Evolutionary conservation across 805 yeast genomes (phyloP), one percentile per base, ranked within the genome.

Genomic region (Debaryomyces prosopidis): DNA sequence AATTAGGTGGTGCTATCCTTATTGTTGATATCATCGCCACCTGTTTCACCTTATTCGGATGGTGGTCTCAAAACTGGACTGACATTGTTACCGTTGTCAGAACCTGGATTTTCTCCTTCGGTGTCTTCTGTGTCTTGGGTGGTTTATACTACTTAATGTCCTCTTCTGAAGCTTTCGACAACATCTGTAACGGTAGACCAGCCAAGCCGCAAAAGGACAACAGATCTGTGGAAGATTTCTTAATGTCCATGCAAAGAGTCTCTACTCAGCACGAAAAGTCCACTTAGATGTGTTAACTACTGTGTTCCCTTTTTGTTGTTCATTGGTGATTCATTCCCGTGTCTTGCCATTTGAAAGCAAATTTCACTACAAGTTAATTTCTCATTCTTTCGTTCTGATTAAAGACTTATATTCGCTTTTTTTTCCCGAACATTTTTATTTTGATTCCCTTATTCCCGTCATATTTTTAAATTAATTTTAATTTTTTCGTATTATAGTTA

Each of bases 41-140:
- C 53, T 80, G 87, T 82, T 90, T 89, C 84, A 77, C 89, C 63
- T 73, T 89, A 66, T 90, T 89, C 84, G 97, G 97, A 62, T 90
- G 96, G 96, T 89, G 95, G 92, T 86, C 95, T 57, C 96, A 88
- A 75, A 90, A 90, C 84, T 89, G 94, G 90, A 90, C 92, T 70
- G 96, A 92, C 76, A 85, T 90, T 59, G 96, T 90, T 60, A 84
- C 97, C 47, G 95, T 90, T 68, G 91, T 85, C 70, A 86, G 96
- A 81, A 82, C 87, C 74, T 90, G 94, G 94, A 75, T 90, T 68
- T 89, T 88, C 89, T 89, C 97, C 52, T 86, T 90, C 79, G 97
- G 97, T 82, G 85, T 87, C 75, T 90, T 90, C 92, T 90, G 96
- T 81, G 82, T 85, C 74, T 74, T 89, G 79, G 96, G 96, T 73